Evolutionary conservation across 2,329 filamentous ascomycete species (phyloP).

Genomic region (Diaporthe sp.): DNA sequence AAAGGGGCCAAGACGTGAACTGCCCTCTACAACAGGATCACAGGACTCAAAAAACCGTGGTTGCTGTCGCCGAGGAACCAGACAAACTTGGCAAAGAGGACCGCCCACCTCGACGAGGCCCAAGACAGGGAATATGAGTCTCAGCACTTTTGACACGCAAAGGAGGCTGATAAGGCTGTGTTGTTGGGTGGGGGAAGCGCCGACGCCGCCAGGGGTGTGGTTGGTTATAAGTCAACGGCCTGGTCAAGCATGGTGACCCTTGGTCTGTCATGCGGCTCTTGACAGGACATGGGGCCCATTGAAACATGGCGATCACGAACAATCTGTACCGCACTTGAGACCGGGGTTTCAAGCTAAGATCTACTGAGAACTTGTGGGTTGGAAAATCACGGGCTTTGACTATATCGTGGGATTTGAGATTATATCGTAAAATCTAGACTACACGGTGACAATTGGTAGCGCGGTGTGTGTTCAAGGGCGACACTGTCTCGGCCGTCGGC

Average conservation of each 20-base stretch:
- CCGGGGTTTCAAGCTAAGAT: conserved; percentile 27
- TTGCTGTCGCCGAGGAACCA: background rate
- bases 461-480: background rate
- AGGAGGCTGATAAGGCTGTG: background rate
- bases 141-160: conserved; percentile 8
- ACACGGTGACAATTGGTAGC: background rate
- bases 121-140: background rate
- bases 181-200: background rate
- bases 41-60: background rate
- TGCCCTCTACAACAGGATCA: fast-evolving
- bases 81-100: background rate
- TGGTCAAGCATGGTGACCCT: background rate
- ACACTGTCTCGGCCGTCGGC: background rate
- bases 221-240: conserved; percentile 5
- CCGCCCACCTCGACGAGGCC: background rate
- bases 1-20: background rate
- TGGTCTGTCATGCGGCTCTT: conserved; percentile 20
- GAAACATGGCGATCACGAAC: conserved; percentile 26
- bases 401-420: background rate
- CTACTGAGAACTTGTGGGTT: background rate
- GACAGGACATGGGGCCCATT: conserved; percentile 8
- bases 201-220: background rate
- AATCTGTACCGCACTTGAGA: conserved; percentile 16
- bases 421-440: background rate
- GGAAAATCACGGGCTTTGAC: background rate